A percentile compares a stretch with the other conserved stretches of the same genome.
Conservation (phyloP, 2,329 filamentous ascomycete species). For the Fusarium albidum region DNA sequence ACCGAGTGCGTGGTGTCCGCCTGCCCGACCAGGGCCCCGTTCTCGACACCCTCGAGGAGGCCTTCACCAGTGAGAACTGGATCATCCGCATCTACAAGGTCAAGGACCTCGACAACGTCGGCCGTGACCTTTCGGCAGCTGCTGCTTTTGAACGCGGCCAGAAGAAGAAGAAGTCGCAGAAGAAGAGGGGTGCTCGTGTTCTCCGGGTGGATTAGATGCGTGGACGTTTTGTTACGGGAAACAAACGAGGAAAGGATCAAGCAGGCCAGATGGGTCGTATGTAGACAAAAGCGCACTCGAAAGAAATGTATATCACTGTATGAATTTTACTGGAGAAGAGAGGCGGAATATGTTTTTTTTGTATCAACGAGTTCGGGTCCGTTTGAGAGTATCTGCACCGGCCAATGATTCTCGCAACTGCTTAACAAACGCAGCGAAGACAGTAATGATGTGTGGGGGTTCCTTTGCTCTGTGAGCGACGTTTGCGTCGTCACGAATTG, state of each 20-base stretch:
- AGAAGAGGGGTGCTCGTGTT: conserved; percentile 76
- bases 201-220: conserved; percentile 73
- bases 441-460: not conserved
- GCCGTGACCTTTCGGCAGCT: conserved; percentile 79
- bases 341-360: conserved; percentile 25
- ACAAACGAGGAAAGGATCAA: conserved; percentile 32
- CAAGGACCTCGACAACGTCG: conserved; percentile 97
- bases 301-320: conserved; percentile 51
- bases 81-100: conserved; percentile 99
- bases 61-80: conserved; percentile 99
- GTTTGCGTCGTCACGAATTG: conserved; percentile 10
- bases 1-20: conserved; percentile 83
- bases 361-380: not conserved
- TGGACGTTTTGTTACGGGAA: conserved; percentile 9
- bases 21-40: conserved; percentile 86
- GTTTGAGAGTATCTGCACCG: conserved; percentile 11
- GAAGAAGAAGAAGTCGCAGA: conserved; percentile 82
- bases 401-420: not conserved
- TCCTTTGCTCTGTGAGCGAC: not conserved
- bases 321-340: conserved; percentile 36
- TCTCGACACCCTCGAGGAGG: conserved; percentile 91
- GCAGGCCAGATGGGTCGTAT: conserved; percentile 32
- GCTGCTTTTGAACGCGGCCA: conserved; percentile 78
- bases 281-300: conserved; percentile 47
- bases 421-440: conserved; percentile 15